These are phyloP conservation scores for Tylopilus orsonianus DNA, from an alignment of 1,284 basidiomycete species.

Conservation along the genomic window DNA sequence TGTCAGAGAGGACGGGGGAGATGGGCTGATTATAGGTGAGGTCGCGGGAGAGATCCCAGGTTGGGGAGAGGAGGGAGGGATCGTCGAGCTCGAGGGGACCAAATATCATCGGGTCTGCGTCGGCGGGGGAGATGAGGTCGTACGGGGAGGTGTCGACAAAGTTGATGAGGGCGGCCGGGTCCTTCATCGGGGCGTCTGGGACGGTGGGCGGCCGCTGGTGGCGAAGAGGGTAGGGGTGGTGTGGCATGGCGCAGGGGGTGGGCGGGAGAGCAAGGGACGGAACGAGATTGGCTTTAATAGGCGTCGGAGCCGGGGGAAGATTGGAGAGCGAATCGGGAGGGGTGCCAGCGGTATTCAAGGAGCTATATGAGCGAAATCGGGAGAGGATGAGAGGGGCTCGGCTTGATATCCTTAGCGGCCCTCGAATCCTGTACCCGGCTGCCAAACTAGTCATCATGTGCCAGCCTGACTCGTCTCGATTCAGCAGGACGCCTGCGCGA, in stretches of 20 bases:
- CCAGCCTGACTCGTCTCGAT: constrained; percentile 40
- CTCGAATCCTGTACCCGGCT: constrained; percentile 34
- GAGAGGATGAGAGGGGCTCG: constrained; percentile 42
- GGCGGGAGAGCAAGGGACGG: constrained; percentile 28
- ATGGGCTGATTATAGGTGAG: constrained; percentile 38
- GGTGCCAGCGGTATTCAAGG: constrained; percentile 18
- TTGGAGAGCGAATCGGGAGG: constrained; percentile 29
- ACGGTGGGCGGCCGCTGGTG: constrained; percentile 24
- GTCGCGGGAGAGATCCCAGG: constrained; percentile 48
- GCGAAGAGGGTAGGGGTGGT: constrained; percentile 37
- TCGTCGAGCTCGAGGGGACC: constrained; percentile 63
- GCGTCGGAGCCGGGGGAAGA: constrained; percentile 24
- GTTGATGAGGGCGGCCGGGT: constrained; percentile 42
- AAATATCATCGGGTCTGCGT: constrained; percentile 58
- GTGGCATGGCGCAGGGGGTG: constrained; percentile 39
- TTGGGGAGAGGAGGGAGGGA: constrained; percentile 37
- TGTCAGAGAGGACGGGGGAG: constrained; percentile 35
- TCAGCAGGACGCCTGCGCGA: constrained; percentile 22
- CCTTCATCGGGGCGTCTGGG: constrained; percentile 42
- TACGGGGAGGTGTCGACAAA: constrained; percentile 42
- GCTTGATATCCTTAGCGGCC: constrained; percentile 26
- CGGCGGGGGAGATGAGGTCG: constrained; percentile 39
- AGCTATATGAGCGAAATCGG: constrained; percentile 26
- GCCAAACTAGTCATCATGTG: constrained; percentile 38
- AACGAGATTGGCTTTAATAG: constrained; percentile 35